Evolutionary conservation across 176 grass and related monocot genomes (phyloP), one percentile per base, ranked within the genome.

Genomic region (Musa beccarii): DNA sequence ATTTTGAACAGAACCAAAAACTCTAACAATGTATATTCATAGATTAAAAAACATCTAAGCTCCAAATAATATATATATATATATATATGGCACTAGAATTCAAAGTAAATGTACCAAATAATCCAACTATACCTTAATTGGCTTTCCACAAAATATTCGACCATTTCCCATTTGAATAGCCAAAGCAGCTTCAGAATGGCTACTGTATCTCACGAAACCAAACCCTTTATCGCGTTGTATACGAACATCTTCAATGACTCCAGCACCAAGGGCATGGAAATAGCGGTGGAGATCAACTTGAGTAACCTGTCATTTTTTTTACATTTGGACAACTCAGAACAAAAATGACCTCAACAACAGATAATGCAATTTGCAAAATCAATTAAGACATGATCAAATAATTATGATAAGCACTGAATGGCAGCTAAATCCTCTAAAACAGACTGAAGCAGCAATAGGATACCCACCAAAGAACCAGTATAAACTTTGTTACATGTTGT

Each of bases 151-250:
- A 71, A 93, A 66, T 82, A 87, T 61, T 64, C 84, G 86, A 26
- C 95, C 88, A 77, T 84, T 98, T 19, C 80, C 90, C 75, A 87
- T 87, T 80, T 91, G 90, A 76, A 98, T 98, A 81, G 95, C 95
- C 54, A 81, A 43, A 53, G 95, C 95, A 79, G 95, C 95, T 85
- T 98, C 95, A 14, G 89, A 72, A 82, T 98, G 95, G 73, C 73
- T 98, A 67, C 84, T 93, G 85, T 86, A 98, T 75, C 95, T 88
- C 72, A 98, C 95, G 80, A 98, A 93, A 51, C 90, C 95, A 90
- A 98, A 98, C 7, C 95, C 90, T 82, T 98, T 98, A 64, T 98
- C 90, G 8, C 86, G 86, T 78, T 92, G 92, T 64, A 92, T 86
- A 26, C 95, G 88, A 49, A 98, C 95, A 29, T 98, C 95, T 75